Evolutionary conservation across 441 rosid genomes (phyloP).

Genomic region (Adansonia gregorii): DNA sequence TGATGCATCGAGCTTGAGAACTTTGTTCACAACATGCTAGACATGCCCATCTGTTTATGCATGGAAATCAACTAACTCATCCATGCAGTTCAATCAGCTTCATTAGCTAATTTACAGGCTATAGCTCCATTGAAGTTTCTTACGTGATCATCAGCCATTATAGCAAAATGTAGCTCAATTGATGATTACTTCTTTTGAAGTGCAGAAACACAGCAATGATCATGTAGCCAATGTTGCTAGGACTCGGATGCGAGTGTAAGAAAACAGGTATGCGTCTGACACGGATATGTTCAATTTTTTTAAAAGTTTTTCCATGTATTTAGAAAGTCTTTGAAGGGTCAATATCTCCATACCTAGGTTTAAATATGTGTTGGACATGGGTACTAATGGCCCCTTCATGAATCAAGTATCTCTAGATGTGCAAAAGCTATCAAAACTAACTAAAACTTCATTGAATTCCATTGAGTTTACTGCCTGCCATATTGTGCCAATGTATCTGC

Average conservation of each 20-base stretch:
- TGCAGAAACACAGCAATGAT: background rate
- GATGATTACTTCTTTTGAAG: background rate
- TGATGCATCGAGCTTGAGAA: background rate
- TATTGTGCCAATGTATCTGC: background rate
- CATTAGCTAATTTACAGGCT: background rate
- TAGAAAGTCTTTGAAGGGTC: background rate
- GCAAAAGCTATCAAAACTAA: slow-evolving; percentile 2
- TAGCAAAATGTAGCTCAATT: background rate
- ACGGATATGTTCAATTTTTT: too few relatives aligned
- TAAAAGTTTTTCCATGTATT: too few relatives aligned
- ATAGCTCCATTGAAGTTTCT: background rate
- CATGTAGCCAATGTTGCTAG: background rate
- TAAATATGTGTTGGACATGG: background rate
- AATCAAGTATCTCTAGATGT: background rate
- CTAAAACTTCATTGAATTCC: background rate
- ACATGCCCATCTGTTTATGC: background rate
- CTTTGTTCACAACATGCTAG: background rate
- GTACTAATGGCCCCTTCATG: background rate
- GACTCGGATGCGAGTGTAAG: too few relatives aligned
- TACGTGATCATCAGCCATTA: background rate
- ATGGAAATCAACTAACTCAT: background rate
- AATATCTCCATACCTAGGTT: too few relatives aligned
- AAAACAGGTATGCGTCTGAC: too few relatives aligned
- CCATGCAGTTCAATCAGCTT: background rate
- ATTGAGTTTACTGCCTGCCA: background rate